Conservation (phyloP, 768 basidiomycete genomes). For the Amyloporia xantha region DNA sequence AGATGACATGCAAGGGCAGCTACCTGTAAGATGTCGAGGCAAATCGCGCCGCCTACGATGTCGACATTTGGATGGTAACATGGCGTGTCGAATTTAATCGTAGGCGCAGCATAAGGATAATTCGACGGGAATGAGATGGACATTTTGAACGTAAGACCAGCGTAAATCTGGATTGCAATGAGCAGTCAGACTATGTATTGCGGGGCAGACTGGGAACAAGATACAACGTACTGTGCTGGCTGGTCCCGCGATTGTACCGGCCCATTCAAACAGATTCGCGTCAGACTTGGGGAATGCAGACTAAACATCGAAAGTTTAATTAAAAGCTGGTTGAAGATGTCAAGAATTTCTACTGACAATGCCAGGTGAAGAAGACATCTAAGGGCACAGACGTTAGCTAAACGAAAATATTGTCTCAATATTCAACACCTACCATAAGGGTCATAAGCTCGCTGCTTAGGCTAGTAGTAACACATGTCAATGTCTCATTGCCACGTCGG, state of each 20-base stretch:
- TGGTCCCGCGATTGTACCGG: slow-evolving; percentile 81
- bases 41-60: slow-evolving; percentile 68
- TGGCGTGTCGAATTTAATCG: slow-evolving; percentile 82
- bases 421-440: slow-evolving; percentile 57
- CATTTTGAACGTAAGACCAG: slow-evolving; percentile 75
- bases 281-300: slow-evolving; percentile 89
- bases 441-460: slow-evolving; percentile 84
- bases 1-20: slow-evolving; percentile 2
- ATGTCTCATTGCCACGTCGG: slow-evolving; percentile 4
- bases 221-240: slow-evolving; percentile 54
- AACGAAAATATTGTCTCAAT: not conserved
- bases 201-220: slow-evolving; percentile 3
- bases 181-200: slow-evolving; percentile 3
- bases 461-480: slow-evolving; percentile 34
- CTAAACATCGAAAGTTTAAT: slow-evolving; percentile 36
- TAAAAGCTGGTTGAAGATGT: not conserved
- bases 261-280: slow-evolving; percentile 85
- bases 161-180: slow-evolving; percentile 54
- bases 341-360: slow-evolving; percentile 48
- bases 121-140: slow-evolving; percentile 80
- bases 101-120: slow-evolving; percentile 82
- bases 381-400: not conserved
- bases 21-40: slow-evolving; percentile 84
- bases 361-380: slow-evolving; percentile 85
- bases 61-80: slow-evolving; percentile 93